Conservation (phyloP, 1,284 basidiomycete genomes). For the Stygiomarasmius scandens region DNA sequence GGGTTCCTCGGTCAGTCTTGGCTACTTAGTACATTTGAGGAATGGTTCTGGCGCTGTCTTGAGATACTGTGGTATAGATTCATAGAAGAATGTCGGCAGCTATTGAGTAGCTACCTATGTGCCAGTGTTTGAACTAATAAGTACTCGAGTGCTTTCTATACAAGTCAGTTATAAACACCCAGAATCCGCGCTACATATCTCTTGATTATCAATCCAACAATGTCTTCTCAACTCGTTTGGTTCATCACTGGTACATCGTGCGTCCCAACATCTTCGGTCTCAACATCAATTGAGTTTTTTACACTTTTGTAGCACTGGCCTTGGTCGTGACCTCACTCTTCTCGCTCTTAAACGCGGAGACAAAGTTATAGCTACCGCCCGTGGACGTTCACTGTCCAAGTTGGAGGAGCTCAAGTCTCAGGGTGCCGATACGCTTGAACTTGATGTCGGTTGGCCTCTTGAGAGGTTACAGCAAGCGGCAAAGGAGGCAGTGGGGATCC, state of each 20-base stretch:
- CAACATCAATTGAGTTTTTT: not conserved
- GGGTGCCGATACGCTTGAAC: slow-evolving; percentile 37
- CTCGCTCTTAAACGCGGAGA: slow-evolving; percentile 44
- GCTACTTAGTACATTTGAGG: too few relatives aligned
- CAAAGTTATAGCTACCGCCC: slow-evolving; percentile 41
- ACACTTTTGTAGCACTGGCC: slow-evolving; percentile 34
- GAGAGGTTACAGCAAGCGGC: slow-evolving; percentile 29
- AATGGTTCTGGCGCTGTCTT: too few relatives aligned
- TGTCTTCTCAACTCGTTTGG: slow-evolving; percentile 27
- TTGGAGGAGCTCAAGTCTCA: slow-evolving; percentile 32
- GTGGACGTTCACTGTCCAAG: slow-evolving; percentile 33
- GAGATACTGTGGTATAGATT: too few relatives aligned
- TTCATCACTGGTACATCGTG: slow-evolving; percentile 31
- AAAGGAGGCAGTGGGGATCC: slow-evolving; percentile 22
- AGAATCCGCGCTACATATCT: too few relatives aligned
- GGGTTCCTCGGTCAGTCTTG: too few relatives aligned
- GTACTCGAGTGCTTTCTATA: too few relatives aligned
- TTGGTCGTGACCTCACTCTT: slow-evolving; percentile 43
- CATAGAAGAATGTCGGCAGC: too few relatives aligned
- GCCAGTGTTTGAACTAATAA: too few relatives aligned
- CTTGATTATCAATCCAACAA: too few relatives aligned
- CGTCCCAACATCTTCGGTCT: slow-evolving; percentile 1
- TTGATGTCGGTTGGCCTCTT: slow-evolving; percentile 36
- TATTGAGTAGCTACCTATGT: too few relatives aligned
- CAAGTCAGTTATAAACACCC: too few relatives aligned